Base-by-base conservation (phyloP, 352 stramenopile species). In the Globisporangium viniferum region DNA sequence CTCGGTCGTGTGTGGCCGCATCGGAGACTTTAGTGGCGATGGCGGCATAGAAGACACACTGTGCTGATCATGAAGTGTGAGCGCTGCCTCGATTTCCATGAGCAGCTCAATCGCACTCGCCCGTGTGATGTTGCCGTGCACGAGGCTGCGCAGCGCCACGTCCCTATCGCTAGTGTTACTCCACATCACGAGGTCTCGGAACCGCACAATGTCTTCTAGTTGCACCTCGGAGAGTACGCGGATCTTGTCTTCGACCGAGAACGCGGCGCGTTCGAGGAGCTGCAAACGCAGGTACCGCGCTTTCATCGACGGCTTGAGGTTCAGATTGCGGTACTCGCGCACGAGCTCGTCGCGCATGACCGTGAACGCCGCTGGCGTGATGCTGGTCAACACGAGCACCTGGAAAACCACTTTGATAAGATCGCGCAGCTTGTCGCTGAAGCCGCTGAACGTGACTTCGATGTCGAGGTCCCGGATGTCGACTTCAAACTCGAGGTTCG, bases 301-400 rank as follows among this genome's bases (percentile, higher is more conserved):
- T 55, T 94, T 92, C 56, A 76, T 73, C 51, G 78, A 66, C 12
- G 84, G 83, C 67, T 89, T 91, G 54, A 93, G 65, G 39, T 81
- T 83, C 39, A 82, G 33, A 41, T 95, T 95, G 22, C 75, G 74
- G 66, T 92, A 94, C 62, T 89, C 77, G 27, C 83, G 83, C 24
- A 73, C 67, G 29, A 94, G 72, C 59, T 93, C 84, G 49, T 84
- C 75, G 15, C 80, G 75, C 15, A 88, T 72, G 8, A 91, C 64
- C 5, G 62, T 62, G 55, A 95, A 89, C 5, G 79, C 69, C 0
- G 68, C 62, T 0, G 70, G 67, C 51, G 79, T 65, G 6, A 89
- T 64, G n/a, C 62, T 41, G 9, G 76, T 63, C 9, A 68, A 39
- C 14, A 89, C 56, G 35, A 95, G 56, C 22, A 81, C 73, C 12